Conservation (phyloP, 179 eudicot genomes). For the Camellia oleifera region DNA sequence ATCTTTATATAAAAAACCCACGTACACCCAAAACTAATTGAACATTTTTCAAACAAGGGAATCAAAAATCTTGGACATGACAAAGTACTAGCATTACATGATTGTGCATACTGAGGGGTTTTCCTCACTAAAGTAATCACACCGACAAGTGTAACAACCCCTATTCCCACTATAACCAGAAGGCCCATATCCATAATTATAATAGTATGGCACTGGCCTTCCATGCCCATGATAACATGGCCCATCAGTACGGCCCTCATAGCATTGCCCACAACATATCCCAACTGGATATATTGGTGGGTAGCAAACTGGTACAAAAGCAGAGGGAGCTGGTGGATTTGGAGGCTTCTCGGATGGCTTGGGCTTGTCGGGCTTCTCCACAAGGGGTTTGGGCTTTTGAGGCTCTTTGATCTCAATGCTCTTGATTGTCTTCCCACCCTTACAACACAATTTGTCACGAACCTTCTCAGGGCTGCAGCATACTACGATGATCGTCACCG, state of each 20-base stretch:
- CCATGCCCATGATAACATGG: constrained; percentile 14
- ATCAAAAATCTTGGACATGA: background rate
- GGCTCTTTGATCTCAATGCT: constrained; percentile 40
- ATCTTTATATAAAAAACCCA: background rate
- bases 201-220: constrained; percentile 2
- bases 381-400: constrained; percentile 16
- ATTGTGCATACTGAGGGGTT: constrained; percentile 37
- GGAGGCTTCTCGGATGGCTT: background rate
- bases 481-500: constrained; percentile 47
- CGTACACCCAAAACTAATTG: background rate
- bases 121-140: constrained; percentile 33
- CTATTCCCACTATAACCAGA: background rate
- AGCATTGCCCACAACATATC: constrained; percentile 30
- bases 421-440: constrained; percentile 47
- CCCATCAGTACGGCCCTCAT: constrained; percentile 17
- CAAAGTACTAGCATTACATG: constrained; percentile 29
- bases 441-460: constrained; percentile 39
- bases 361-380: background rate
- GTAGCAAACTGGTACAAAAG: no score
- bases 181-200: background rate
- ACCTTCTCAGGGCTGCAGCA: constrained; percentile 56
- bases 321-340: background rate
- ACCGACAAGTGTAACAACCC: background rate
- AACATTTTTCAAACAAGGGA: background rate
- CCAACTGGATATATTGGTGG: constrained; percentile 6